These are phyloP conservation scores for Populus tremula DNA, from an alignment of 345 rosid species.

Conservation along the genomic window DNA sequence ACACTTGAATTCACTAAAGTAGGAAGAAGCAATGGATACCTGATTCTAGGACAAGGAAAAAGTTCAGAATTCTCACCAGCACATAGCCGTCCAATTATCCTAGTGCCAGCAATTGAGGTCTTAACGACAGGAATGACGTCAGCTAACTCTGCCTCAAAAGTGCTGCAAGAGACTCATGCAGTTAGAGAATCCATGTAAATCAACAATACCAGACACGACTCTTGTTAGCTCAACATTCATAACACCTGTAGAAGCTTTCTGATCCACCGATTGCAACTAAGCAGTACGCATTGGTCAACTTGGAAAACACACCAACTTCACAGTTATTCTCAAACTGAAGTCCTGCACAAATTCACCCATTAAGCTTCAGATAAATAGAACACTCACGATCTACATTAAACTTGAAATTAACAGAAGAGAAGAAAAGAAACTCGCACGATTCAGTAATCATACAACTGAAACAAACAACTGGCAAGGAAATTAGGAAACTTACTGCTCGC, in stretches of 20 bases:
- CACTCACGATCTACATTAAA: background rate
- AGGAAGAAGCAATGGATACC: background rate
- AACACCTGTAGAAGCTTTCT: conserved; percentile 76
- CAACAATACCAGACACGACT: background rate
- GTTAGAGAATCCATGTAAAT: background rate
- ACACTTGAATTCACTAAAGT: background rate
- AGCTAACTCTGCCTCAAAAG: conserved; percentile 82
- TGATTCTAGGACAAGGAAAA: background rate
- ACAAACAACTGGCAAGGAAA: background rate
- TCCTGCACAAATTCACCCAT: conserved; percentile 35
- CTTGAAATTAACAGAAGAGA: background rate
- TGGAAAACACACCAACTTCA: conserved; percentile 82
- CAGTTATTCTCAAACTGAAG: conserved; percentile 84
- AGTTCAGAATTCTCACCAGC: conserved; percentile 48
- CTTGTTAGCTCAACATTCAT: background rate
- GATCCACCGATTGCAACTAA: conserved; percentile 90
- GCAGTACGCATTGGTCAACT: conserved; percentile 86
- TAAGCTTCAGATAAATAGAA: background rate
- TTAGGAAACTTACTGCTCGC: conserved; percentile 33
- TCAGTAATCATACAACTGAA: background rate
- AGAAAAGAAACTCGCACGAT: background rate
- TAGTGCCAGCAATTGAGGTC: conserved; percentile 77
- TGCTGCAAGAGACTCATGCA: conserved; percentile 28
- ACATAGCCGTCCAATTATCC: conserved; percentile 83
- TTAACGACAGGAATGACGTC: conserved; percentile 86